These are phyloP conservation scores for Gossypium herbaceum DNA, from an alignment of 345 rosid genomes.

Conservation along the genomic window DNA sequence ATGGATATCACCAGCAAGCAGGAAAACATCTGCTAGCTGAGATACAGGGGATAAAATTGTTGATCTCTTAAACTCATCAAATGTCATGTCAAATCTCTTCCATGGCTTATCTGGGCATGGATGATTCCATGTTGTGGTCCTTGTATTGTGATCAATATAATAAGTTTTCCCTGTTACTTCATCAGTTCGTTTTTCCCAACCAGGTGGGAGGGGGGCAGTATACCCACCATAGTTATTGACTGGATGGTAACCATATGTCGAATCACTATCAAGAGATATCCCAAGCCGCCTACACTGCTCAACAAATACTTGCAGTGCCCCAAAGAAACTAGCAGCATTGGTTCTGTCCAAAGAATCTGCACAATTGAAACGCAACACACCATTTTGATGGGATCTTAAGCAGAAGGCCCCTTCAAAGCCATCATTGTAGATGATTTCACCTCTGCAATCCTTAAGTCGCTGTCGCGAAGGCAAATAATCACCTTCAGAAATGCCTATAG, in stretches of 20 bases:
- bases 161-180: constrained; percentile 87
- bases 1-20: constrained; percentile 95
- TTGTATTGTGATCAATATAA: constrained; percentile 91
- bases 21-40: constrained; percentile 88
- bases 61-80: constrained; percentile 84
- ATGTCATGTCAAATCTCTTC: constrained; percentile 95
- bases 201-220: constrained; percentile 90
- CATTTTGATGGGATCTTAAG: constrained; percentile 92
- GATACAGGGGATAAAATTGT: constrained; percentile 85
- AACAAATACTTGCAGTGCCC: constrained; percentile 90
- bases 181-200: constrained; percentile 97
- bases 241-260: constrained; percentile 58
- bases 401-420: constrained; percentile 87
- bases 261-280: constrained; percentile 86
- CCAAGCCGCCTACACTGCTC: constrained; percentile 90
- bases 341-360: constrained; percentile 98
- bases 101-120: constrained; percentile 99
- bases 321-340: constrained; percentile 95
- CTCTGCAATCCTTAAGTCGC: constrained; percentile 84
- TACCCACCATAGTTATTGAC: constrained; percentile 57
- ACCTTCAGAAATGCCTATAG: constrained; percentile 84
- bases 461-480: constrained; percentile 83
- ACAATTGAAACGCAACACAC: constrained; percentile 92
- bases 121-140: constrained; percentile 93
- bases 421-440: constrained; percentile 74